Evolutionary conservation across 257 asterid genomes (phyloP).

Genomic region (Fraxinus quadrangulata): DNA sequence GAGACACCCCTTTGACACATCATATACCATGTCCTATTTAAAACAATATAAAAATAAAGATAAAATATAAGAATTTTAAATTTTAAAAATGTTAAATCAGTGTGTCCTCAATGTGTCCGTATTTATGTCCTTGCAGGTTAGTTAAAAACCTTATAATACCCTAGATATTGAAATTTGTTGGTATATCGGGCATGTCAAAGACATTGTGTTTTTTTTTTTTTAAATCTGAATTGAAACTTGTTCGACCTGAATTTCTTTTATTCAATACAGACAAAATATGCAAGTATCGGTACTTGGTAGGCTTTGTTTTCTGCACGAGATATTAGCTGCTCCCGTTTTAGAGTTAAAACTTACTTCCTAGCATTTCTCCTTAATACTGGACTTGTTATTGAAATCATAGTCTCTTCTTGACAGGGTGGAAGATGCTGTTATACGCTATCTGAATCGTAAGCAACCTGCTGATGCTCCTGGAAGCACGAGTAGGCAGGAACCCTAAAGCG

Average conservation of each 20-base stretch:
- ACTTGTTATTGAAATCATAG: slow-evolving; percentile 20
- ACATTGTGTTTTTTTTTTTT: neutral
- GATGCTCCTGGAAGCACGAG: slow-evolving; percentile 67
- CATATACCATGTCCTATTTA: too few relatives aligned
- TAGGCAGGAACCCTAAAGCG: slow-evolving; percentile 7
- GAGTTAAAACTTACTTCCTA: neutral
- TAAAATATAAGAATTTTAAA: too few relatives aligned
- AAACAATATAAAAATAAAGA: too few relatives aligned
- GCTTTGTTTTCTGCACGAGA: neutral
- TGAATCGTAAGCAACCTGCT: slow-evolving; percentile 75
- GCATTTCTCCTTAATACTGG: neutral
- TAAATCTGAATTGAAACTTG: neutral
- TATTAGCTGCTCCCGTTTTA: neutral
- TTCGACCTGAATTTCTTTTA: neutral
- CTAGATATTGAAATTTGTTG: neutral
- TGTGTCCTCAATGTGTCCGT: too few relatives aligned
- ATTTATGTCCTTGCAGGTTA: too few relatives aligned
- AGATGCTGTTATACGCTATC: slow-evolving; percentile 94
- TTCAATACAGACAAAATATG: neutral
- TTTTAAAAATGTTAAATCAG: too few relatives aligned
- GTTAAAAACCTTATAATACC: neutral
- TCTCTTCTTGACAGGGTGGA: slow-evolving; percentile 71
- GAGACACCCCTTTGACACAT: too few relatives aligned
- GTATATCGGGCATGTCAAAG: neutral
- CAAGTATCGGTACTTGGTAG: too few relatives aligned